These are phyloP conservation scores for Strobilomyces dryophilus DNA, from an alignment of 768 basidiomycete species.

Conservation along the genomic window DNA sequence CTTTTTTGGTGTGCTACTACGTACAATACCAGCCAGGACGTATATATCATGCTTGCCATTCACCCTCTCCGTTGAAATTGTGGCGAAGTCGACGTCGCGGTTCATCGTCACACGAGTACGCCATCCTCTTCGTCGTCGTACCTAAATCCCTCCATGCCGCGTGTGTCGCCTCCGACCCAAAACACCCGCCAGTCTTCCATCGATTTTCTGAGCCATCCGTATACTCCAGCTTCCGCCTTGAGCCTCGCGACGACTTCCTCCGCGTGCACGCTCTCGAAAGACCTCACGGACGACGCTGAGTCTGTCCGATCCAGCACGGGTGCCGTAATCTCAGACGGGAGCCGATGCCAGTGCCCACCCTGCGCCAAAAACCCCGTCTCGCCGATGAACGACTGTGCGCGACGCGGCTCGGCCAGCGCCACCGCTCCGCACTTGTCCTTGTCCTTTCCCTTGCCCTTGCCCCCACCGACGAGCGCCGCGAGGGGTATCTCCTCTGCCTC, in stretches of 20 bases:
- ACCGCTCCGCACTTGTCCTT: slow-evolving; percentile 22
- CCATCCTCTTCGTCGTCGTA: slow-evolving; percentile 28
- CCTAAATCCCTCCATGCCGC: slow-evolving; percentile 18
- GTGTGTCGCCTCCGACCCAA: slow-evolving; percentile 67
- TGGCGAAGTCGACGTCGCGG: not conserved
- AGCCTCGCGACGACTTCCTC: slow-evolving; percentile 45
- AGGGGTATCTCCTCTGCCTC: slow-evolving; percentile 70
- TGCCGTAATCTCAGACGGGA: slow-evolving; percentile 19
- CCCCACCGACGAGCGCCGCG: slow-evolving; percentile 35
- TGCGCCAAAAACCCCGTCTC: slow-evolving; percentile 45
- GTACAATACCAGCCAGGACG: slow-evolving; percentile 13
- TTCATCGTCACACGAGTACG: slow-evolving; percentile 21
- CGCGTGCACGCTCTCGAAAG: slow-evolving; percentile 50
- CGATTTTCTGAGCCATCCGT: slow-evolving; percentile 76
- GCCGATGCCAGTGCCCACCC: slow-evolving; percentile 48
- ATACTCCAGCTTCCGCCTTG: slow-evolving; percentile 60
- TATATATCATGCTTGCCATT: slow-evolving; percentile 16
- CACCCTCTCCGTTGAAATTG: not conserved
- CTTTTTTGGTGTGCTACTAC: slow-evolving; percentile 14
- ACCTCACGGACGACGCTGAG: slow-evolving; percentile 41
- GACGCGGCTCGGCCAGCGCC: slow-evolving; percentile 40
- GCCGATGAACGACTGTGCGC: slow-evolving; percentile 61
- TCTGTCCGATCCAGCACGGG: slow-evolving; percentile 39
- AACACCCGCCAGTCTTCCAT: slow-evolving; percentile 74
- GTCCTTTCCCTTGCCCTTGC: slow-evolving; percentile 18